Conservation (phyloP, 148 eudicot species). For the Amaranthus hypochondriacus region DNA sequence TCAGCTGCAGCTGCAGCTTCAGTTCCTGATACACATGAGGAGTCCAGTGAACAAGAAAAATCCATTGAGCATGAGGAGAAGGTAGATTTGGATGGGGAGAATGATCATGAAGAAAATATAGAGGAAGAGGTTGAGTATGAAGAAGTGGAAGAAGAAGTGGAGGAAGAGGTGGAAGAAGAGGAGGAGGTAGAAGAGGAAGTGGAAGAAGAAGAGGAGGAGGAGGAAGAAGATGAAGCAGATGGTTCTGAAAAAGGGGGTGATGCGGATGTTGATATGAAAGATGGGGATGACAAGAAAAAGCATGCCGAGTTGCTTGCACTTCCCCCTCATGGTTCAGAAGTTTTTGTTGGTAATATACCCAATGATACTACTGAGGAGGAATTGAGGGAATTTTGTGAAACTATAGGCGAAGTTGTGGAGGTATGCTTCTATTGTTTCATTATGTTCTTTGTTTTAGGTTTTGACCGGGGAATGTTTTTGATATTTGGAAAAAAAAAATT, state of each 20-base stretch:
- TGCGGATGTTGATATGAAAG: conserved; percentile 45
- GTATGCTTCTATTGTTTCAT: conserved; percentile 31
- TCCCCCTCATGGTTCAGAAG: conserved; percentile 97
- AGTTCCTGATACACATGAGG: conserved; percentile 37
- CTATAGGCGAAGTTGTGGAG: conserved; percentile 82
- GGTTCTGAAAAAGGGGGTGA: conserved; percentile 22
- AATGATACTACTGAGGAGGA: conserved; percentile 76
- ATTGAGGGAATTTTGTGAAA: conserved; percentile 68
- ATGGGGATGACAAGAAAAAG: conserved; percentile 40
- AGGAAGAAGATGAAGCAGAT: conserved; percentile 29
- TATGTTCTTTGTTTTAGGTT: conserved; percentile 5
- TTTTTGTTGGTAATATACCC: conserved; percentile 81
- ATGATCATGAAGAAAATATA: conserved; percentile 61
- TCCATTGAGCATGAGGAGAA: conserved; percentile 47
- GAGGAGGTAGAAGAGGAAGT: conserved; percentile 58
- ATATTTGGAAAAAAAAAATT: conserved; percentile 7
- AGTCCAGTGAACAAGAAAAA: conserved; percentile 41
- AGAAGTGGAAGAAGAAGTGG: conserved; percentile 49
- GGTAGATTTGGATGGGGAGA: conserved; percentile 60
- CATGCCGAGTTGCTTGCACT: conserved; percentile 84
- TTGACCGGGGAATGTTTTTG: not conserved
- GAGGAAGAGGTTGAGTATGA: conserved; percentile 80
- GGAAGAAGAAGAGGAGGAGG: conserved; percentile 51
- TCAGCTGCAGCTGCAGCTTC: conserved; percentile 39
- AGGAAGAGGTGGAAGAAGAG: conserved; percentile 51